Conservation (phyloP, 768 basidiomycete species). For the Clavaria fumosa region DNA sequence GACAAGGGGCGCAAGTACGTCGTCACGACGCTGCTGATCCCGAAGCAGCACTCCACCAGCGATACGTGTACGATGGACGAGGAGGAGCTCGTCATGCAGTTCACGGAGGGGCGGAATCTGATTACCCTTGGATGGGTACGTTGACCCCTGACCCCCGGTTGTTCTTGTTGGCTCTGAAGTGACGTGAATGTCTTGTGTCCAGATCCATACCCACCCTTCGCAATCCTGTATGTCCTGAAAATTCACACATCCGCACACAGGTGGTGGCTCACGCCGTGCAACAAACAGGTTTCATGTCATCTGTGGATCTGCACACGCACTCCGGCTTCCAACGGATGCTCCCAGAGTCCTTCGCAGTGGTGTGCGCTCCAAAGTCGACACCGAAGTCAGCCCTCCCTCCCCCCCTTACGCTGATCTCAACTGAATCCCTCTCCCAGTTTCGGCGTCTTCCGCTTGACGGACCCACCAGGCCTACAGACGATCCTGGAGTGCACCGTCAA, state of each 20-base stretch:
- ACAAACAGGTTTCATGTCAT: conserved; percentile 73
- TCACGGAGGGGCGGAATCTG: conserved; percentile 66
- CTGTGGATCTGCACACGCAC: conserved; percentile 85
- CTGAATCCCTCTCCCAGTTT: conserved; percentile 29
- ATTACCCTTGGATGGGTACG: conserved; percentile 88
- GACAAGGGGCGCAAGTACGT: conserved; percentile 41
- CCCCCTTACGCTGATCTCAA: conserved; percentile 1
- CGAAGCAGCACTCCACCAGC: conserved; percentile 76
- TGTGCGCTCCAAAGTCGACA: conserved; percentile 68
- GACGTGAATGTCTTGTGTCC: conserved; percentile 3
- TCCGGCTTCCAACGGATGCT: conserved; percentile 81
- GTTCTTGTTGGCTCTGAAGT: not conserved
- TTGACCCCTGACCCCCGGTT: conserved; percentile 8
- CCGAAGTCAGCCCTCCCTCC: conserved; percentile 41
- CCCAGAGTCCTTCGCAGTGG: conserved; percentile 84
- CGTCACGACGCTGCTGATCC: conserved; percentile 74
- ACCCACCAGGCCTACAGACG: conserved; percentile 66
- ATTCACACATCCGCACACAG: not conserved
- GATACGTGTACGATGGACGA: conserved; percentile 91
- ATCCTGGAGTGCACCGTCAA: conserved; percentile 52
- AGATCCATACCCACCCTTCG: conserved; percentile 90
- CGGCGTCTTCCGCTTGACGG: conserved; percentile 81
- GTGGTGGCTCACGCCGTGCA: not conserved
- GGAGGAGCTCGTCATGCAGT: conserved; percentile 74
- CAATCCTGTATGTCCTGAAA: conserved; percentile 52